These are phyloP conservation scores for Prunus mira DNA, from an alignment of 306 rosid species.

Conservation along the genomic window DNA sequence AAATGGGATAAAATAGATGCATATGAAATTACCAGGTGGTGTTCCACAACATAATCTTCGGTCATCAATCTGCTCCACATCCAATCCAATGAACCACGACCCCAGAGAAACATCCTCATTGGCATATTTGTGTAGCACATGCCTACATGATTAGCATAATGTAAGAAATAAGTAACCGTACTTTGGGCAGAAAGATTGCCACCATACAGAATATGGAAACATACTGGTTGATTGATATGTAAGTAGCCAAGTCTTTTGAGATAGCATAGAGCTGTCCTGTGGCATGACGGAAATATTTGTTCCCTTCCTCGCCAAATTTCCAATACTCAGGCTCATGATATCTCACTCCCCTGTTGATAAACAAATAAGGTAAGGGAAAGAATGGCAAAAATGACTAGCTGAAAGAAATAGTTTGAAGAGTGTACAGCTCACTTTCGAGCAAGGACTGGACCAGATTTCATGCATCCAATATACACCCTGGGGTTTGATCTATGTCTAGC, in stretches of 20 bases:
- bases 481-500: constrained; percentile 46
- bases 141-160: constrained; percentile 32
- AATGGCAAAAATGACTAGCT: neutral
- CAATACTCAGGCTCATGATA: constrained; percentile 62
- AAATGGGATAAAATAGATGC: neutral
- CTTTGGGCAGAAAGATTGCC: constrained; percentile 1
- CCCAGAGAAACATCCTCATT: constrained; percentile 62
- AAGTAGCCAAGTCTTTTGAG: constrained; percentile 50
- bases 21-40: constrained; percentile 44
- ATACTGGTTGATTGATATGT: constrained; percentile 52
- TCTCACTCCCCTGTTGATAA: constrained; percentile 48
- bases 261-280: constrained; percentile 61
- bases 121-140: constrained; percentile 51
- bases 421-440: constrained; percentile 46
- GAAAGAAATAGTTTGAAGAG: neutral
- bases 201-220: constrained; percentile 9
- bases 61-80: constrained; percentile 57
- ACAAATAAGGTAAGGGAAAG: neutral
- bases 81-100: constrained; percentile 60
- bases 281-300: constrained; percentile 65
- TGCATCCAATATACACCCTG: constrained; percentile 57
- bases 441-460: constrained; percentile 65
- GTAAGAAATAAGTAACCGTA: neutral
- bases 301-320: constrained; percentile 63
- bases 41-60: constrained; percentile 64